Percentiles rank a stretch among this genome's conserved stretches.
phyloP scores from a whole-genome alignment of 371 early-diverging fungal genomes.

The Entomophthora muscae region DNA sequence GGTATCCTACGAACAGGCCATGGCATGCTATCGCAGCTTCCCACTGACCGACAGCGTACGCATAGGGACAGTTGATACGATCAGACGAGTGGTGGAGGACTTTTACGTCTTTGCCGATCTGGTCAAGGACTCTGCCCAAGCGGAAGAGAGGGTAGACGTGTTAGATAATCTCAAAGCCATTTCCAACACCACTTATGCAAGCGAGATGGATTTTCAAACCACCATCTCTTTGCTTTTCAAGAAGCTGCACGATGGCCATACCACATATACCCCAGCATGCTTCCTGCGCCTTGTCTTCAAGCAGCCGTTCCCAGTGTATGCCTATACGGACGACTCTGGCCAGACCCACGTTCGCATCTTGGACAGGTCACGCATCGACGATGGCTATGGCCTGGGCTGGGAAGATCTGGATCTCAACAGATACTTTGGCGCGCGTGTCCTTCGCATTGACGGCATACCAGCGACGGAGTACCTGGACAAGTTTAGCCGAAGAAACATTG shows the following conservation, averaged over 20 bases:
- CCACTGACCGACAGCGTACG: neutral
- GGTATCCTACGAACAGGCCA: neutral
- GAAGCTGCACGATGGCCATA: neutral
- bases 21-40: neutral
- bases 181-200: too few relatives aligned
- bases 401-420: neutral
- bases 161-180: too few relatives aligned
- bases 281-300: neutral
- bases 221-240: neutral
- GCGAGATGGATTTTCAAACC: neutral
- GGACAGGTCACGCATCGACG: too few relatives aligned
- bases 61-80: neutral
- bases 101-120: slow-evolving; percentile 1
- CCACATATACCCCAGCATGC: neutral
- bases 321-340: neutral
- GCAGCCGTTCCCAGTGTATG: neutral
- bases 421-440: neutral
- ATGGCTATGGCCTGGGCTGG: too few relatives aligned
- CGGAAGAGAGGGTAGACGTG: too few relatives aligned
- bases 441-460: neutral
- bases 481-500: neutral
- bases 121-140: neutral
- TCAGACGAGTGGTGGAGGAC: neutral
- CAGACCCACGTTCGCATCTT: neutral
- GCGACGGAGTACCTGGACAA: neutral